Percentiles rank a stretch among this genome's conserved stretches.
Conservation (phyloP, 352 stramenopile species). For the Phytophthora fragariae region DNA sequence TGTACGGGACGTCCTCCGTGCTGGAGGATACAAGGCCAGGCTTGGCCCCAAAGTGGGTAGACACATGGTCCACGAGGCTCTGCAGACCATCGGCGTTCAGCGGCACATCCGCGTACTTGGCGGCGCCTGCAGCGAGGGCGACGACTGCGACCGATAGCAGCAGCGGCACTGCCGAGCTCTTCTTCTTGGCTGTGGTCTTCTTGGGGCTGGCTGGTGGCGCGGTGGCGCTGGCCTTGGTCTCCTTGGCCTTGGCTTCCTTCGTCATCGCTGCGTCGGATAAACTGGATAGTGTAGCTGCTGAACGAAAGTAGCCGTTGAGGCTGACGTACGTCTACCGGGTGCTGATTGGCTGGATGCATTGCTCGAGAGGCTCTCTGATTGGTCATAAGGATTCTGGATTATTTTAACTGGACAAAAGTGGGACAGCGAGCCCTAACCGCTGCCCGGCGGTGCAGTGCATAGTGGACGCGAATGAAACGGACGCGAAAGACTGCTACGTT, state of each 20-base stretch:
- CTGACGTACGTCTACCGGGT: conserved; percentile 17
- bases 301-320: conserved; percentile 1
- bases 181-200: conserved; percentile 21
- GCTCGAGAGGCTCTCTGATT: conserved; percentile 21
- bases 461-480: conserved; percentile 32
- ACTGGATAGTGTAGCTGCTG: conserved; percentile 20
- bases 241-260: conserved; percentile 22
- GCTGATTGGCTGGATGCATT: conserved; percentile 29
- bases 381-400: conserved; percentile 12
- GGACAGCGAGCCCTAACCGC: conserved; percentile 6
- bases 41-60: not conserved
- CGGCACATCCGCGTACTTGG: conserved; percentile 40
- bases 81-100: conserved; percentile 33
- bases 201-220: conserved; percentile 15
- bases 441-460: conserved; percentile 14
- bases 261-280: conserved; percentile 15
- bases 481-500: conserved; percentile 24
- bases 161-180: conserved; percentile 25
- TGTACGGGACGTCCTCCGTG: conserved; percentile 40
- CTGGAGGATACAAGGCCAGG: conserved; percentile 20
- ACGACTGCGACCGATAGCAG: conserved; percentile 37
- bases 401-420: conserved; percentile 8
- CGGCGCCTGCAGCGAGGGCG: conserved; percentile 29
- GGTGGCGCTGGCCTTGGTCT: not conserved
- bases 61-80: conserved; percentile 27